A percentile compares a stretch with the other conserved stretches of the same genome.
Conservation (phyloP, 139 green algal species). For the Zygnema circumcarinatum region DNA sequence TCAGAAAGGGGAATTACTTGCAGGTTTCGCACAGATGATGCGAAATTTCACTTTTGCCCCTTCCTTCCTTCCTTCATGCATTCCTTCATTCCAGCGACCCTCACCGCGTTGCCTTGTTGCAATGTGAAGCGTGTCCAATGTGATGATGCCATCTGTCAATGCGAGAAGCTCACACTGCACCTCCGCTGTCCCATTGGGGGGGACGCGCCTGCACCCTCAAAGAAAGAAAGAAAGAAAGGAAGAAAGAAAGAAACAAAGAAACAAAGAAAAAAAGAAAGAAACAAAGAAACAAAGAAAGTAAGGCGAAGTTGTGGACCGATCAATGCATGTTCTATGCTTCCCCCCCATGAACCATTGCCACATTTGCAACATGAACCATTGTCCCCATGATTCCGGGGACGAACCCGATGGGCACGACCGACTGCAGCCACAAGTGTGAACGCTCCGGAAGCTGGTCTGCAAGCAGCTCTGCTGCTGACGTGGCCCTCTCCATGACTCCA, state of each 20-base stretch:
- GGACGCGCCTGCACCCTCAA: conserved; percentile 4
- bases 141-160: conserved; percentile 46
- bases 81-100: background rate
- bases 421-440: conserved; percentile 52
- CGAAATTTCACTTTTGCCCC: background rate
- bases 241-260: background rate
- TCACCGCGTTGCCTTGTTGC: conserved; percentile 34
- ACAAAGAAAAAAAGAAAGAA: background rate
- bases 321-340: no score
- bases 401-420: conserved; percentile 41
- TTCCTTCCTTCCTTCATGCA: background rate
- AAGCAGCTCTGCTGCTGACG: conserved; percentile 13
- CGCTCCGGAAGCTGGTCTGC: conserved; percentile 28
- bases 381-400: no score
- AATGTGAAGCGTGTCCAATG: conserved; percentile 50
- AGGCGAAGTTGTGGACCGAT: no score
- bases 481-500: background rate
- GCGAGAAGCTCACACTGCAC: conserved; percentile 40
- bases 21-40: background rate
- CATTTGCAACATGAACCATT: no score
- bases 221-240: background rate
- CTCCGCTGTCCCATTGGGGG: conserved; percentile 26
- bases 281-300: background rate
- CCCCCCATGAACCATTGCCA: no score
- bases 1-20: background rate